phyloP scores from a whole-genome alignment of 1,284 basidiomycete species.

The Sanghuangporus sanghuang region DNA sequence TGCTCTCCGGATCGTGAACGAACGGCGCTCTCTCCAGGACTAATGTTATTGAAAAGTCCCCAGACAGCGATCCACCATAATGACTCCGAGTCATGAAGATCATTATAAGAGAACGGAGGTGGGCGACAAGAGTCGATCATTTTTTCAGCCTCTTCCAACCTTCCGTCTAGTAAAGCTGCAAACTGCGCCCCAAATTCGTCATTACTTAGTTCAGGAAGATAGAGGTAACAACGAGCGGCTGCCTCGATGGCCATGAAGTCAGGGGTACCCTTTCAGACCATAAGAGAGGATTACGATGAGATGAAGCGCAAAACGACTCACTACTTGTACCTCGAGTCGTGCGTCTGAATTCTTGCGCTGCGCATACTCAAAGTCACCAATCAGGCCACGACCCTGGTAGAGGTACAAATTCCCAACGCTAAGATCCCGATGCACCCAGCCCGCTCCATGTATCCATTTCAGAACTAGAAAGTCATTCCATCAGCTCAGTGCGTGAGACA shows the following conservation, averaged over 20 bases:
- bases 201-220: no score
- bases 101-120: not conserved
- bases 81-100: conserved; percentile 3
- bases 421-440: conserved; percentile 6
- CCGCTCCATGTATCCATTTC: not conserved
- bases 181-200: no score
- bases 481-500: not conserved
- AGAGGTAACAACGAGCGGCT: no score
- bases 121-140: not conserved
- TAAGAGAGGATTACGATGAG: not conserved
- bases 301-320: not conserved
- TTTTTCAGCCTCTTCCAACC: not conserved
- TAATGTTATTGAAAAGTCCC: not conserved
- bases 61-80: conserved; percentile 2
- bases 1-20: not conserved
- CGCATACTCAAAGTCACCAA: conserved; percentile 6
- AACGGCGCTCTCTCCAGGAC: not conserved
- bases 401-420: conserved; percentile 1
- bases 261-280: not conserved
- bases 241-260: conserved; percentile 2
- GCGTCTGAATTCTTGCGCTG: not conserved
- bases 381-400: not conserved
- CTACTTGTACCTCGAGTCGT: not conserved
- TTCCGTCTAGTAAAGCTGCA: no score
- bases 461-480: not conserved